A percentile compares a stretch with the other conserved stretches of the same genome.
phyloP scores from a whole-genome alignment of 2,329 filamentous ascomycete genomes.

The Colletotrichum sp. region DNA sequence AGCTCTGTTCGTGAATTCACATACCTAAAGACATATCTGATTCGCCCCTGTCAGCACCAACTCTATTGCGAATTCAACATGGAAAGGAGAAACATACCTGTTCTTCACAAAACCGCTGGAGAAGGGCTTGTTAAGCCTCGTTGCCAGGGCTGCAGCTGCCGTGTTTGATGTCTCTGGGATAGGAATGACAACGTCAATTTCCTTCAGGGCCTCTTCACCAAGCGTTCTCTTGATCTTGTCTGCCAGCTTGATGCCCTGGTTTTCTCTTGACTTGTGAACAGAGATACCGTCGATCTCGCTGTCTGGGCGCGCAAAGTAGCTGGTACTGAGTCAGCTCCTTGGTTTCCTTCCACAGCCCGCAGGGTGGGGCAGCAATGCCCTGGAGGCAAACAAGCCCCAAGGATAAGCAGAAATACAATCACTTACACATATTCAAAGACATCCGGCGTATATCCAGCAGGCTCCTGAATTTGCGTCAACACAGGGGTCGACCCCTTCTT shows the following conservation, averaged over 20 bases:
- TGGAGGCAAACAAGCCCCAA: neutral
- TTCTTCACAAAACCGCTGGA: slow-evolving; percentile 89
- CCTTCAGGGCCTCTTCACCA: slow-evolving; percentile 70
- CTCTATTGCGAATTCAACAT: too few species aligned
- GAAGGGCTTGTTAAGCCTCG: slow-evolving; percentile 76
- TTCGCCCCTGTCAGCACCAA: slow-evolving; percentile 67
- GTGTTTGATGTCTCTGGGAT: slow-evolving; percentile 79
- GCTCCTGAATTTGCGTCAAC: slow-evolving; percentile 75
- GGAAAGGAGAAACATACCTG: slow-evolving; percentile 62
- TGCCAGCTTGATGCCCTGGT: slow-evolving; percentile 85
- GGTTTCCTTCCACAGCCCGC: neutral
- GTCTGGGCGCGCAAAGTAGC: slow-evolving; percentile 87
- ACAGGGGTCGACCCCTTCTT: slow-evolving; percentile 76
- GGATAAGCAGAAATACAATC: neutral
- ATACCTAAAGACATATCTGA: slow-evolving; percentile 40
- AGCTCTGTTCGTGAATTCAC: neutral
- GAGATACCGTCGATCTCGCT: slow-evolving; percentile 86
- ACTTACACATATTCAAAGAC: slow-evolving; percentile 65
- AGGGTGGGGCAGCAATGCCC: neutral
- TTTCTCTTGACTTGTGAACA: slow-evolving; percentile 81
- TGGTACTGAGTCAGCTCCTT: slow-evolving; percentile 47
- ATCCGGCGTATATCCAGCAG: slow-evolving; percentile 78
- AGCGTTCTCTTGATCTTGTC: slow-evolving; percentile 72
- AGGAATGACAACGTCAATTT: slow-evolving; percentile 86
- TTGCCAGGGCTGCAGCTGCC: slow-evolving; percentile 78